These are phyloP conservation scores for Monilinia fructicola DNA, from an alignment of 2,329 filamentous ascomycete species.

Conservation along the genomic window DNA sequence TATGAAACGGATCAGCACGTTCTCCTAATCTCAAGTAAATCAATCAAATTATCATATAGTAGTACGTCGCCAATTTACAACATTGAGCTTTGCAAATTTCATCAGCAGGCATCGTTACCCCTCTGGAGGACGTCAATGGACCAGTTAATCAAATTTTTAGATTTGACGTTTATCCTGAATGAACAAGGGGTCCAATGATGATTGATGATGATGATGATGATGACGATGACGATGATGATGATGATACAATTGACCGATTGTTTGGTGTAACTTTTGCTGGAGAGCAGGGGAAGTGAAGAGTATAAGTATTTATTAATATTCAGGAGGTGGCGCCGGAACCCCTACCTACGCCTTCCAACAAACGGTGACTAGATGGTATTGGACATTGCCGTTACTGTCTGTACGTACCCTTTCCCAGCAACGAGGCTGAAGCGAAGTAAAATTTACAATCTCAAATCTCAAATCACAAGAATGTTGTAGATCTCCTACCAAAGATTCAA, in stretches of 20 bases:
- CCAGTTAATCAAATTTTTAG: conserved; percentile 11
- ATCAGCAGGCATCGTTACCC: neutral
- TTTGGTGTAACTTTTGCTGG: conserved; percentile 5
- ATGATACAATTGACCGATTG: conserved; percentile 1
- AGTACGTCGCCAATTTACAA: neutral
- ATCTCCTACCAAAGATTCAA: neutral
- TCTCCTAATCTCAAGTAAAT: conserved; percentile 16
- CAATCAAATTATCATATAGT: conserved; percentile 6
- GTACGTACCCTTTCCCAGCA: neutral
- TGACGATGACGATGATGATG: neutral
- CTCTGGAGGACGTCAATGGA: conserved; percentile 7
- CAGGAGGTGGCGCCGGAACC: conserved; percentile 17
- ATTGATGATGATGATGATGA: conserved; percentile 1
- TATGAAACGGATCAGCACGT: conserved; percentile 21
- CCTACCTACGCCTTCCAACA: neutral
- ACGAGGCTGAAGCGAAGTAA: conserved; percentile 11
- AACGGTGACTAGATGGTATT: neutral
- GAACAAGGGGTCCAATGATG: neutral
- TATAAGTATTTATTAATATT: neutral
- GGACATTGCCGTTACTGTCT: too few species aligned
- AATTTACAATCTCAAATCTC: neutral
- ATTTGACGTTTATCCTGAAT: neutral
- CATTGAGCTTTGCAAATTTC: neutral
- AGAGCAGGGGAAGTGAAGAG: neutral
- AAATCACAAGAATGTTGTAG: conserved; percentile 2